Conservation (phyloP, 306 rosid genomes). For the cucumber (Cucumis sativus) region Cucumber_9930_V3 NC_026657.2:39575501-39576000, state of each 20-base stretch:
- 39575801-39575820: constrained; percentile 79
- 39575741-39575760: not conserved
- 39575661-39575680: constrained; percentile 4
- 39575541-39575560: constrained; percentile 84
- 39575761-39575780: not conserved
- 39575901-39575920: constrained; percentile 8
- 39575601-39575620: constrained; percentile 53
- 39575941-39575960: not conserved
- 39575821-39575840: constrained; percentile 94
- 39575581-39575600: constrained; percentile 94
- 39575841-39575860: constrained; percentile 87
- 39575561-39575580: constrained; percentile 90
- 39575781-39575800: not conserved
- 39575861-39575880: constrained; percentile 50
- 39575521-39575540: constrained; percentile 92
- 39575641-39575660: constrained; percentile 1
- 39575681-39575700: not conserved
- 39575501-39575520: constrained; percentile 97
- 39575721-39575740: not conserved
- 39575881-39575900: constrained; percentile 81
- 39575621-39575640: not conserved
- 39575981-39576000: not conserved
- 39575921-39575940: not conserved
- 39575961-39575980: not conserved
- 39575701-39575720: not conserved